A percentile compares a stretch with the other conserved stretches of the same genome.
These are phyloP conservation scores for Calycina herbarum DNA, from an alignment of 2,329 filamentous ascomycete genomes.

Conservation along the genomic window DNA sequence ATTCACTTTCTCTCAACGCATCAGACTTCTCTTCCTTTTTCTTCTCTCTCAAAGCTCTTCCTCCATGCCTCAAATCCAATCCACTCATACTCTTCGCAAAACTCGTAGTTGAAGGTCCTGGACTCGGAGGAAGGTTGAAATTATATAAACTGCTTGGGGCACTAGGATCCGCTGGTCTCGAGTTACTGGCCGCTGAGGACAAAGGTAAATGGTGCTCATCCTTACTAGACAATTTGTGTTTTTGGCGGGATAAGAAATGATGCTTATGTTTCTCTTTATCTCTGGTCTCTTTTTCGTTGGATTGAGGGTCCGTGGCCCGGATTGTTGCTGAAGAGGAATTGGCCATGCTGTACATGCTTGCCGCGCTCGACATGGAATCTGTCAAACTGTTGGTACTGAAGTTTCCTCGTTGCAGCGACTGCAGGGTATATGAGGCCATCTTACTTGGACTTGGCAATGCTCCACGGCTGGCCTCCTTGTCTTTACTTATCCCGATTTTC, in stretches of 20 bases:
- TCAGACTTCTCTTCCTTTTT: constrained; percentile 66
- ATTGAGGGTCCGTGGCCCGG: constrained; percentile 56
- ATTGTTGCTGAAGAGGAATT: constrained; percentile 78
- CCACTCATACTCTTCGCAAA: constrained; percentile 85
- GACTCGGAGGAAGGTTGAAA: constrained; percentile 73
- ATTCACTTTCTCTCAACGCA: constrained; percentile 36
- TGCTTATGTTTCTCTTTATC: constrained; percentile 76
- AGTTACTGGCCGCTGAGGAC: constrained; percentile 76
- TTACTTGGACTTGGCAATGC: constrained; percentile 72
- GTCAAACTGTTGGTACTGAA: constrained; percentile 70
- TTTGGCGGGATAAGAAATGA: constrained; percentile 76
- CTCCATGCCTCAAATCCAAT: constrained; percentile 75
- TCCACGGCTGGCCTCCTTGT: constrained; percentile 63
- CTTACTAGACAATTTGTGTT: constrained; percentile 72
- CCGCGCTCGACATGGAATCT: constrained; percentile 53
- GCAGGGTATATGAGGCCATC: constrained; percentile 63
- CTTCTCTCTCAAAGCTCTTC: constrained; percentile 76
- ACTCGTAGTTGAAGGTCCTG: constrained; percentile 60
- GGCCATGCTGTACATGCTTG: constrained; percentile 70
- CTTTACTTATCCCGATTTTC: constrained; percentile 68
- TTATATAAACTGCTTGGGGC: constrained; percentile 77
- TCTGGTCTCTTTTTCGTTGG: constrained; percentile 44
- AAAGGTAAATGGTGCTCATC: constrained; percentile 72
- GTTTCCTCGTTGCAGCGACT: constrained; percentile 65
- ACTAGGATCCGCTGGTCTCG: constrained; percentile 70